Evolutionary conservation across 2,329 filamentous ascomycete genomes (phyloP).

Genomic region (Botrytis aclada): DNA sequence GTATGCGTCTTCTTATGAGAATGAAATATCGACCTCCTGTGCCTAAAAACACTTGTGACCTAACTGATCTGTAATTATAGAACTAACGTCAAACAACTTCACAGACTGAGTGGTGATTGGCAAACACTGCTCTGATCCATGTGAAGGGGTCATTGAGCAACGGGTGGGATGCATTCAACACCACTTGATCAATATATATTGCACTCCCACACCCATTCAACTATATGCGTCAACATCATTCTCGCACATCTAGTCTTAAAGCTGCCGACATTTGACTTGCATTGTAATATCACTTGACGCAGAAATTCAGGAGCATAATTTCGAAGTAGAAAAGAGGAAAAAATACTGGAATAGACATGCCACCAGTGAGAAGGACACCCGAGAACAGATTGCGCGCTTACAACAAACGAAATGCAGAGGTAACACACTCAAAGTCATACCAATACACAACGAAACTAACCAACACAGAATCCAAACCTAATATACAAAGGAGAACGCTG

Average conservation of each 20-base stretch:
- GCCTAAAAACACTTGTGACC: not conserved
- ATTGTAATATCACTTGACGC: not conserved
- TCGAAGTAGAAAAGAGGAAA: not conserved
- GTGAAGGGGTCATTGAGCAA: not conserved
- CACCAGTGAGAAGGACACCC: not conserved
- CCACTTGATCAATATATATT: not conserved
- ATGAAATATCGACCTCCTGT: not conserved
- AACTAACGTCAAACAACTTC: not conserved
- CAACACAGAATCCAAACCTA: not conserved
- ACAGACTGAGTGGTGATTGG: not conserved
- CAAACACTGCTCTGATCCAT: not conserved
- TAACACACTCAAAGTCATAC: not conserved
- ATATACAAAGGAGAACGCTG: not conserved
- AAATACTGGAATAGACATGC: not conserved
- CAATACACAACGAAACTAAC: not conserved
- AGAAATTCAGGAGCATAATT: not conserved
- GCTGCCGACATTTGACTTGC: rapidly evolving
- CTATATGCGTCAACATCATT: not conserved
- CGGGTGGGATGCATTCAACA: not conserved
- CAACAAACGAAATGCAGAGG: not conserved
- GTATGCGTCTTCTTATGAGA: not conserved
- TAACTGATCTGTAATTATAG: not conserved
- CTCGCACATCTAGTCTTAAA: not conserved
- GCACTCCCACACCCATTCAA: not conserved
- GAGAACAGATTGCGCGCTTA: not conserved